A percentile compares a stretch with the other conserved stretches of the same genome.
These are phyloP conservation scores for Yamadazyma triangularis DNA, from an alignment of 1,139 yeast species.

Conservation along the genomic window DNA sequence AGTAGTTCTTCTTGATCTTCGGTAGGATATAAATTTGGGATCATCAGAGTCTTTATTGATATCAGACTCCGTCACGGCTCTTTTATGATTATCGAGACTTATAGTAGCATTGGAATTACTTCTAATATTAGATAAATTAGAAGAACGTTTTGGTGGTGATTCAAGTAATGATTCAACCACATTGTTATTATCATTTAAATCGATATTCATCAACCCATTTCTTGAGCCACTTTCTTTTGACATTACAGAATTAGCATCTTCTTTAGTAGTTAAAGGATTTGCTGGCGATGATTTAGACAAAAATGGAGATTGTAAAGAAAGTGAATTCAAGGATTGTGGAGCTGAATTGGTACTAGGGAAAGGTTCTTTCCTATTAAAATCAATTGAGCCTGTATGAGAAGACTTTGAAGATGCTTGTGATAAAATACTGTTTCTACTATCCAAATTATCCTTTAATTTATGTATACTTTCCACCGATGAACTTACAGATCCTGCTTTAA, in stretches of 20 bases:
- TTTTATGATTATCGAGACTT: conserved; percentile 7
- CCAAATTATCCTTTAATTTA: not conserved
- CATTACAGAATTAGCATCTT: conserved; percentile 44
- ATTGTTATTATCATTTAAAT: conserved; percentile 7
- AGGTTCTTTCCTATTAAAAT: conserved; percentile 2
- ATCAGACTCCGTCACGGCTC: conserved; percentile 6
- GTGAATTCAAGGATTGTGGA: conserved; percentile 11
- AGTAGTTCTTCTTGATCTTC: conserved; percentile 36
- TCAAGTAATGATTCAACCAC: conserved; percentile 12
- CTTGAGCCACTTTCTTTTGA: conserved; percentile 25
- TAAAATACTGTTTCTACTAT: not conserved
- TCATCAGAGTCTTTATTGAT: conserved; percentile 36
- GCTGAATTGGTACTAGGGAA: conserved; percentile 3
- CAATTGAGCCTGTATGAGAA: conserved; percentile 6
- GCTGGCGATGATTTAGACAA: conserved; percentile 51
- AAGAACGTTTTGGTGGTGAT: conserved; percentile 6
- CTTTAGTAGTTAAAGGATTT: conserved; percentile 52
- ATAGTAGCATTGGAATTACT: conserved; percentile 9
- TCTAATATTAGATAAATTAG: conserved; percentile 4
- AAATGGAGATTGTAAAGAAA: conserved; percentile 34
- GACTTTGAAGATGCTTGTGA: conserved; percentile 19
- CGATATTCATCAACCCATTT: conserved; percentile 10
- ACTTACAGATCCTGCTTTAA: conserved; percentile 1
- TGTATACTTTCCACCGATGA: not conserved
- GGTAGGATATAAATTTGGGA: conserved; percentile 46